Evolutionary conservation across 495 filamentous ascomycete genomes (phyloP).

Genomic region (Poronia punctata): DNA sequence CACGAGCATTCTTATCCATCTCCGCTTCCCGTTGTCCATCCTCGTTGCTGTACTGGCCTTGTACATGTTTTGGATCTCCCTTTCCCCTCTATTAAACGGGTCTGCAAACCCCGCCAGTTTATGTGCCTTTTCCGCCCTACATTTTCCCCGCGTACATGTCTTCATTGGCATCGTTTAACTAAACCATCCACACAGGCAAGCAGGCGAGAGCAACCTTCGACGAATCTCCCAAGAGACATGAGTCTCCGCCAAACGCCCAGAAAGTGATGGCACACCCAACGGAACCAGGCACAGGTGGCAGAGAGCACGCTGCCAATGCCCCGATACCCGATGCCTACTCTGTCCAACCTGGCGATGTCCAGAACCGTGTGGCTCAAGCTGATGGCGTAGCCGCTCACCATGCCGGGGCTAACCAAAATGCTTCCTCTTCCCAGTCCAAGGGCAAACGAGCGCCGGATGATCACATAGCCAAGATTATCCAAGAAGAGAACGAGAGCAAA

Average conservation of each 20-base stretch:
- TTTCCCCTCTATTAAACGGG: too few species aligned
- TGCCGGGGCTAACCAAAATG: slow-evolving; percentile 28
- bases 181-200: slow-evolving; percentile 47
- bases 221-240: slow-evolving; percentile 41
- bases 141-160: slow-evolving; percentile 7
- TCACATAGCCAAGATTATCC: slow-evolving; percentile 76
- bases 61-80: too few species aligned
- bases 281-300: slow-evolving; percentile 41
- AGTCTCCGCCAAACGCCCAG: slow-evolving; percentile 45
- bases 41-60: too few species aligned
- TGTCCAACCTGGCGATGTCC: slow-evolving; percentile 47
- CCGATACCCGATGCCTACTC: slow-evolving; percentile 45
- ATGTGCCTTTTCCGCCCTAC: too few species aligned
- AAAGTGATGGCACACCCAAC: slow-evolving; percentile 41
- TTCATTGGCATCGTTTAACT: slow-evolving; percentile 24
- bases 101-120: slow-evolving; percentile 3
- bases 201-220: slow-evolving; percentile 68
- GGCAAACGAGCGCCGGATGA: slow-evolving; percentile 52
- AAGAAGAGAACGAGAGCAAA: slow-evolving; percentile 79
- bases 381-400: slow-evolving; percentile 52
- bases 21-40: too few species aligned
- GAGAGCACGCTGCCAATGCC: slow-evolving; percentile 30
- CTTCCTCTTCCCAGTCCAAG: slow-evolving; percentile 17
- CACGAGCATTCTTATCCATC: too few species aligned
- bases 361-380: slow-evolving; percentile 58